Percentiles rank a stretch among this genome's conserved stretches.
Evolutionary conservation across 257 asterid species (phyloP).

Genomic region (Penstemon barbatus): DNA sequence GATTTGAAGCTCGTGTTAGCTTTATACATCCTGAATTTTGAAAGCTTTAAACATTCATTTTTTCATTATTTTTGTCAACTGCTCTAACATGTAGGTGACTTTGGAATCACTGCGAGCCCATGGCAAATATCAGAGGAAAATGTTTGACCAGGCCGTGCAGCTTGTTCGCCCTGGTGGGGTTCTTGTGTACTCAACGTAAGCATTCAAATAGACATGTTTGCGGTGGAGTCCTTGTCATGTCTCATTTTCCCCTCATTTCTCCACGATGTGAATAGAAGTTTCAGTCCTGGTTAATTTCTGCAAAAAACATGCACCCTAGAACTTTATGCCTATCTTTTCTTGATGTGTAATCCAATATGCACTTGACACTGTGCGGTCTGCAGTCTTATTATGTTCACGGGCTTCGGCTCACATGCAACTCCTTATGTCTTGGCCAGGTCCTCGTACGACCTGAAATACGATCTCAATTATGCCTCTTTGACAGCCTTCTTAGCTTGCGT

Average conservation of each 20-base stretch:
- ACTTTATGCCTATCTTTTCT: no score
- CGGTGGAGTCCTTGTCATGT: constrained; percentile 1
- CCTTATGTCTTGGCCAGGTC: neutral
- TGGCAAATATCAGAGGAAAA: constrained; percentile 84
- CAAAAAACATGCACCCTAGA: no score
- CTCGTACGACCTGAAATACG: neutral
- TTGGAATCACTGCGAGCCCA: constrained; percentile 75
- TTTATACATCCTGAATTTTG: constrained; percentile 7
- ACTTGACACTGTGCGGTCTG: neutral
- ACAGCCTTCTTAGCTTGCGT: neutral
- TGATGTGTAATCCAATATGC: no score
- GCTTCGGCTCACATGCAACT: neutral
- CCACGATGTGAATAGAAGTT: neutral
- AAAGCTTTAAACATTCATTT: neutral
- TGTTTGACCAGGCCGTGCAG: constrained; percentile 98
- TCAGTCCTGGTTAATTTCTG: neutral
- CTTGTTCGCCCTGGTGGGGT: constrained; percentile 98
- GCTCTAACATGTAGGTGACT: constrained; percentile 56
- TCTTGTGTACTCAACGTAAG: constrained; percentile 93
- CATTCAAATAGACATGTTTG: constrained; percentile 20
- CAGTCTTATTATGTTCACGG: neutral
- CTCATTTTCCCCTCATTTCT: neutral
- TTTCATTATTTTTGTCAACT: constrained; percentile 13
- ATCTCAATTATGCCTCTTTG: neutral
- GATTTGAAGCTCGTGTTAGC: constrained; percentile 5